These are phyloP conservation scores for Capsicum rhomboideum DNA, from an alignment of 257 asterid species.

Conservation along the genomic window DNA sequence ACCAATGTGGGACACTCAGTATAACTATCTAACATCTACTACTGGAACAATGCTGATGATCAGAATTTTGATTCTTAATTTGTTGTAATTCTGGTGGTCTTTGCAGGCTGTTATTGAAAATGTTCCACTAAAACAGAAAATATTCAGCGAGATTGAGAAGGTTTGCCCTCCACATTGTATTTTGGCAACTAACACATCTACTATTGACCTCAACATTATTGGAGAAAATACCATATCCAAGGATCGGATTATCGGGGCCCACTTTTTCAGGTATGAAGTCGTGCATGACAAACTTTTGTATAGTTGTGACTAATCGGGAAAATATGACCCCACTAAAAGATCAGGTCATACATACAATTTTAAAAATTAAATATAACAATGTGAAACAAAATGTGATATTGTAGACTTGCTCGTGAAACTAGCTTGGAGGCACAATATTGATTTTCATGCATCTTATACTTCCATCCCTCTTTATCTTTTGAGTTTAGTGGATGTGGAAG, in stretches of 20 bases:
- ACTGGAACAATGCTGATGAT: not conserved
- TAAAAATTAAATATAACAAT: not conserved
- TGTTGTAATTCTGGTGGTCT: not conserved
- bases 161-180: conserved; percentile 89
- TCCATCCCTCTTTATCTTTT: not conserved
- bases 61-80: not conserved
- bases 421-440: not conserved
- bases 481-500: not conserved
- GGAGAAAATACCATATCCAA: conserved; percentile 77
- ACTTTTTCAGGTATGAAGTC: conserved; percentile 77
- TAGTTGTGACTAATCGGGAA: not conserved
- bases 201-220: conserved; percentile 76
- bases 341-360: not conserved
- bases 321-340: not conserved
- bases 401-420: not conserved
- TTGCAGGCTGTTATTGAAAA: conserved; percentile 93
- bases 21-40: not conserved
- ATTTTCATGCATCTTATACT: not conserved
- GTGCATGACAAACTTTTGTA: not conserved
- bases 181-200: conserved; percentile 91
- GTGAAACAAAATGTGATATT: not conserved
- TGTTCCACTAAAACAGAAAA: conserved; percentile 69
- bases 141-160: conserved; percentile 82
- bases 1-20: not conserved
- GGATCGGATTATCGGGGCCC: conserved; percentile 91